Percentiles rank a stretch among this genome's conserved stretches.
Evolutionary conservation across 495 filamentous ascomycete genomes (phyloP).

Genomic region (Aspergillus sparsus): DNA sequence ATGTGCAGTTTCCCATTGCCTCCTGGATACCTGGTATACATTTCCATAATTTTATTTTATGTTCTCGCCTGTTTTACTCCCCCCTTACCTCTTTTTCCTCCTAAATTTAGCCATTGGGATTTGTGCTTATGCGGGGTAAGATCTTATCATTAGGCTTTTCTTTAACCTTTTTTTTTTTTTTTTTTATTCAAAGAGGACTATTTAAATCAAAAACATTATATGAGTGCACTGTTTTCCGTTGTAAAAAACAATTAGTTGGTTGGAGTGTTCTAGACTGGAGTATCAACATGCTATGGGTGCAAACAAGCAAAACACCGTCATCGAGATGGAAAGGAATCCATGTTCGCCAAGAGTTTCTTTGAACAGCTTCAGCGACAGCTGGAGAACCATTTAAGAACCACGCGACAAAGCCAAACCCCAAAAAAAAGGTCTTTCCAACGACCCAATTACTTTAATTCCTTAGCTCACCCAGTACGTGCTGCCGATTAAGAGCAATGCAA

Average conservation of each 20-base stretch:
- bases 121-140: constrained; percentile 13
- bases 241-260: too few relatives aligned
- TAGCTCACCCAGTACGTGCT: neutral
- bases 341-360: neutral
- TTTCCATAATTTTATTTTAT: constrained; percentile 22
- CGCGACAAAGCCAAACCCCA: neutral
- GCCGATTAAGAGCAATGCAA: constrained; percentile 25
- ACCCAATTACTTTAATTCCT: constrained; percentile 3
- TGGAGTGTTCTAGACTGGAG: too few relatives aligned
- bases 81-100: constrained; percentile 9
- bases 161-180: neutral
- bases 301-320: constrained; percentile 33
- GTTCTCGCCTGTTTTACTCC: constrained; percentile 7
- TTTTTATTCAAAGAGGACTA: neutral
- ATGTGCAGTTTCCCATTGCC: constrained; percentile 18
- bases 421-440: neutral
- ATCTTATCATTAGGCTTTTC: constrained; percentile 15
- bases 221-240: too few relatives aligned
- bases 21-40: constrained; percentile 34
- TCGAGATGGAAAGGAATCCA: neutral
- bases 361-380: neutral
- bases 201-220: too few relatives aligned
- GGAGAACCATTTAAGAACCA: neutral
- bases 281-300: constrained; percentile 9
- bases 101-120: constrained; percentile 7